phyloP scores from a whole-genome alignment of 1,284 basidiomycete genomes.

The Pisolithus thermaeus region DNA sequence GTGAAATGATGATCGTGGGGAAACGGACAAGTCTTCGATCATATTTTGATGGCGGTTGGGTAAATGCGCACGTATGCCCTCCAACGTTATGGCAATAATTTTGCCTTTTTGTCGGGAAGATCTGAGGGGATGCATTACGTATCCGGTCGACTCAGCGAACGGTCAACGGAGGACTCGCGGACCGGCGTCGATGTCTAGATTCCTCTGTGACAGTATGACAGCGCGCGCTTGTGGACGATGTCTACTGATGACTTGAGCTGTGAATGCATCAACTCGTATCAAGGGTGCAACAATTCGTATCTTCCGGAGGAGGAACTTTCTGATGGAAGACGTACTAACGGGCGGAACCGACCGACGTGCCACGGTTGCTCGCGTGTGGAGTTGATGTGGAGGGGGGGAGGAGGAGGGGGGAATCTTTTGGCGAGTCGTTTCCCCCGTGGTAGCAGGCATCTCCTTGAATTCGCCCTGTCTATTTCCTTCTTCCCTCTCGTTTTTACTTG shows the following conservation, averaged over 20 bases:
- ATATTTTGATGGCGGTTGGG: constrained; percentile 22
- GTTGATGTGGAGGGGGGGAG: background rate
- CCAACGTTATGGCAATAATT: background rate
- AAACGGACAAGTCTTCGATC: constrained; percentile 15
- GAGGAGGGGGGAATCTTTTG: background rate
- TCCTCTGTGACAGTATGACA: too few species aligned
- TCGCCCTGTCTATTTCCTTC: background rate
- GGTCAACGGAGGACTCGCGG: too few species aligned
- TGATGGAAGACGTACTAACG: background rate
- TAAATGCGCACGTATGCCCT: constrained; percentile 25
- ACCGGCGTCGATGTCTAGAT: too few species aligned
- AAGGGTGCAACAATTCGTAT: background rate
- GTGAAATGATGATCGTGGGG: constrained; percentile 10
- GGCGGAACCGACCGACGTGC: background rate
- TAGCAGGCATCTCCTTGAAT: background rate
- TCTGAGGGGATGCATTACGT: constrained; percentile 10
- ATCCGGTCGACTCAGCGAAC: background rate
- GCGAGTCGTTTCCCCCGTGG: background rate
- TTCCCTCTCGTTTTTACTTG: background rate
- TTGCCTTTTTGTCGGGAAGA: constrained; percentile 9
- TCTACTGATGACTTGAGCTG: too few species aligned
- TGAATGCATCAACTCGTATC: too few species aligned
- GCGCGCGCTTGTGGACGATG: too few species aligned
- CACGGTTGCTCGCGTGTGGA: background rate
- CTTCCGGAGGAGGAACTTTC: background rate